Evolutionary conservation across 2,329 filamentous ascomycete genomes (phyloP), one percentile per base, ranked within the genome.

Genomic region (Sarocladium strictum): DNA sequence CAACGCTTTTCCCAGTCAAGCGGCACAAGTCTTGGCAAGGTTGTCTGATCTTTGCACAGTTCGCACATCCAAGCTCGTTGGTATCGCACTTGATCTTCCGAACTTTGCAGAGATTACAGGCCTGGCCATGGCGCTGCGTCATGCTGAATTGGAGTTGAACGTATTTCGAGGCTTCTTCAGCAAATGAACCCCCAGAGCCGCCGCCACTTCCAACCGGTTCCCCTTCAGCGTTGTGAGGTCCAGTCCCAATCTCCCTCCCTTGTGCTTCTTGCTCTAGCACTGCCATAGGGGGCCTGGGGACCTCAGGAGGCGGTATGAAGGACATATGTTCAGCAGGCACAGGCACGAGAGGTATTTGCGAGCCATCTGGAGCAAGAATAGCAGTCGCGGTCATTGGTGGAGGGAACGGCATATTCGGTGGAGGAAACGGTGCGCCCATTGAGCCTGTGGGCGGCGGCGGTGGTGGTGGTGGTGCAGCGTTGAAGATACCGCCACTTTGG

Each of bases 41-140:
- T 21, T 26, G 23, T 27, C 21, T 3, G 11, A 40, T 33, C 23
- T 38, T 38, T 4, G 9, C 15, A n/a, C 50, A 53, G 12, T 53
- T 38, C 11, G n/a, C 12, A 33, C 50, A 53, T 23, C 50, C 50
- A 9, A 40, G 11, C 6, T 26, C 21, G 12, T 26, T 53, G 6
- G 26, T 53, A 19, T 53, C 50, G 24, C 50, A 53, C 50, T 38
- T 38, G 21, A 38, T 53, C 19, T 53, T 53, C 4, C 29, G 33
- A 29, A 19, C 27, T 43, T 59, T 59, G 56, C 58, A 59, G 21
- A 55, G 45, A 50, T 58, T 53, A 32, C 56, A 59, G 17, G 57
- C 55, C 23, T 59, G 55, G 19, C 57, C 57, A 14, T 38, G 50
- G 5, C 50, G 9, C n/a, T 51, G 47, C 15, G 47, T 51, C 27